Evolutionary conservation across 345 rosid genomes (phyloP).

Genomic region (Camelina sativa): DNA sequence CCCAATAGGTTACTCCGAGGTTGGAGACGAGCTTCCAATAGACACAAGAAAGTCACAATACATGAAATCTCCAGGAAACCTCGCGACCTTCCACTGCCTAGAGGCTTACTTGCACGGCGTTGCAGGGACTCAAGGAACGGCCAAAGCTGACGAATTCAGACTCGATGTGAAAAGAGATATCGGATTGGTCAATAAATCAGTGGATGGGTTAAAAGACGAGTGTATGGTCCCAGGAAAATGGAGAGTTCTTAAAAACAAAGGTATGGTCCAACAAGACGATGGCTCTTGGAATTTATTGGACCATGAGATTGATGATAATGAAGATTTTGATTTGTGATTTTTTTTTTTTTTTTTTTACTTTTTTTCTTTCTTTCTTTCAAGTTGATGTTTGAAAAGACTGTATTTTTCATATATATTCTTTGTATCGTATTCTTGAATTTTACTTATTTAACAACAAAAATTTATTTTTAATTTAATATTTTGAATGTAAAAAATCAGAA

Average conservation of each 20-base stretch:
- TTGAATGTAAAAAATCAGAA: no score
- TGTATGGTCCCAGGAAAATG: constrained; percentile 63
- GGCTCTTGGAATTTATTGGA: constrained; percentile 86
- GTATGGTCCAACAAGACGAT: constrained; percentile 71
- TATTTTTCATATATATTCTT: not conserved
- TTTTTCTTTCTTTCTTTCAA: not conserved
- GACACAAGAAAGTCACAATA: constrained; percentile 64
- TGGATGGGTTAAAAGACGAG: constrained; percentile 62
- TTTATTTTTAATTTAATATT: no score
- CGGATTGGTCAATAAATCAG: constrained; percentile 61
- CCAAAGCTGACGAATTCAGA: constrained; percentile 54
- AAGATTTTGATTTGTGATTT: constrained; percentile 37
- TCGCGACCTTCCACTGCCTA: constrained; percentile 57
- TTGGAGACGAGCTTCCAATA: constrained; percentile 67
- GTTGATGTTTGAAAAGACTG: constrained; percentile 6
- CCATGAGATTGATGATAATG: constrained; percentile 56
- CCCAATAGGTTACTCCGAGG: constrained; percentile 59
- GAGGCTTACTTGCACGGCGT: constrained; percentile 81
- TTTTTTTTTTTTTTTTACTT: not conserved
- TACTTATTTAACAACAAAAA: no score
- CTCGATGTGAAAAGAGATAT: constrained; percentile 65
- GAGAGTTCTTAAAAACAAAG: constrained; percentile 63
- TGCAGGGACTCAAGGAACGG: constrained; percentile 69
- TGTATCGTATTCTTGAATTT: not conserved
- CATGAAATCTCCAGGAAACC: constrained; percentile 63